Evolutionary conservation across 106 monocot genomes (phyloP).

Genomic region (Posidonia australis): DNA sequence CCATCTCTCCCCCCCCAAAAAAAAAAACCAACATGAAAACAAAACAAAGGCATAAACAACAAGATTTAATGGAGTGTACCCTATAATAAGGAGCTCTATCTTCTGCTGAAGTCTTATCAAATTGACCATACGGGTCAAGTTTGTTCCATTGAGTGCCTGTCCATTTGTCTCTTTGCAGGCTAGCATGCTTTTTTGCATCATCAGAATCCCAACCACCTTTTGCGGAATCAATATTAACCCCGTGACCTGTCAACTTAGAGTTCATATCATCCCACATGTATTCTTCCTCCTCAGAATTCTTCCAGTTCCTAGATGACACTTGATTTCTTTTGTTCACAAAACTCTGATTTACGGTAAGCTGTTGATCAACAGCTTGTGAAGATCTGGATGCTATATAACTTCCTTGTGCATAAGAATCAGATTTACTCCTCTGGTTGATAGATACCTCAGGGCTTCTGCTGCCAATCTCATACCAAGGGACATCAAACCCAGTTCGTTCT

Average conservation of each 20-base stretch:
- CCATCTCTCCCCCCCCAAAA: too few relatives aligned
- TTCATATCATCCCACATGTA: constrained; percentile 80
- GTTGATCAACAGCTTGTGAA: constrained; percentile 12
- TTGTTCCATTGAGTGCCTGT: constrained; percentile 20
- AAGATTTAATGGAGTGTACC: constrained; percentile 17
- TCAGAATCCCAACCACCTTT: constrained; percentile 29
- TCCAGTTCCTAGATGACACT: constrained; percentile 49
- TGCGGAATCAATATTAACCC: constrained; percentile 9
- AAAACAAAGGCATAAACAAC: not conserved
- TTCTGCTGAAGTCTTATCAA: constrained; percentile 24
- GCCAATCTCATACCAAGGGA: constrained; percentile 19
- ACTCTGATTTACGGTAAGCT: constrained; percentile 8
- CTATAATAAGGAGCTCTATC: constrained; percentile 24
- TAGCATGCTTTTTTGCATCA: constrained; percentile 30
- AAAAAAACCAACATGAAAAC: not conserved
- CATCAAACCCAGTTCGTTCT: constrained; percentile 26
- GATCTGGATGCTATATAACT: constrained; percentile 11
- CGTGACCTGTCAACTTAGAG: constrained; percentile 25
- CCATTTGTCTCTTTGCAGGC: constrained; percentile 34
- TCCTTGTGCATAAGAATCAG: constrained; percentile 25
- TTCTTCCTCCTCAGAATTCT: constrained; percentile 93
- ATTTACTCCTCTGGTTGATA: constrained; percentile 15
- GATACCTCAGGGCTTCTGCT: constrained; percentile 6
- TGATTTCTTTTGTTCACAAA: constrained; percentile 13
- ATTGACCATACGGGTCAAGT: constrained; percentile 14